Evolutionary conservation across 441 rosid species (phyloP).

Genomic region (Arabidopsis hybrid): DNA sequence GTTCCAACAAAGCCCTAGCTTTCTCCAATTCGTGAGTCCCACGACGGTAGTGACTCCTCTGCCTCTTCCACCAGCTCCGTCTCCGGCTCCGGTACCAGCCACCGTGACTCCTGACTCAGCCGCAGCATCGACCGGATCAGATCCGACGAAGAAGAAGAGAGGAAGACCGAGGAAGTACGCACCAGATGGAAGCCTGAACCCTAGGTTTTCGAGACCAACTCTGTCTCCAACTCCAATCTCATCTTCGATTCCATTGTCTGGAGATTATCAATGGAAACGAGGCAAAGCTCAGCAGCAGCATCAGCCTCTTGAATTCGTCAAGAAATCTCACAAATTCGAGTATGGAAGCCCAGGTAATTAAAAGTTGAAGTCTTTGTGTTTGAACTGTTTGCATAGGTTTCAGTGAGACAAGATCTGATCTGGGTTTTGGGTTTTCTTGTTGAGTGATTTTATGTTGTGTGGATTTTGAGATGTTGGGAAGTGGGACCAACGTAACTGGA

Average conservation of each 20-base stretch:
- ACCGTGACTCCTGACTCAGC: conserved; percentile 43
- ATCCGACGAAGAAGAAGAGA: conserved; percentile 67
- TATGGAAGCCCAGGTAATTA: conserved; percentile 48
- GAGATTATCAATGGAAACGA: conserved; percentile 69
- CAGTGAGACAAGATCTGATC: conserved; percentile 32
- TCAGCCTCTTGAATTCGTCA: conserved; percentile 52
- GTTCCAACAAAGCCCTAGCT: conserved; percentile 46
- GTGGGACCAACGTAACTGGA: conserved; percentile 49
- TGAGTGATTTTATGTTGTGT: conserved; percentile 17
- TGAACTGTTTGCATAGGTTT: conserved; percentile 32
- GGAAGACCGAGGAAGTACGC: conserved; percentile 77
- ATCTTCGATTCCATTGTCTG: conserved; percentile 72
- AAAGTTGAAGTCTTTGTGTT: conserved; percentile 11
- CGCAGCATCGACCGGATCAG: conserved; percentile 37
- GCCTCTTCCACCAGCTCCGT: conserved; percentile 36
- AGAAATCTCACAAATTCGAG: conserved; percentile 66
- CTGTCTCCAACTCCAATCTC: conserved; percentile 81
- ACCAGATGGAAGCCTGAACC: conserved; percentile 60
- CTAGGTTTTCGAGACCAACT: conserved; percentile 44
- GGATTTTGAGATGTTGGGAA: conserved; percentile 33
- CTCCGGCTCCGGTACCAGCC: conserved; percentile 40
- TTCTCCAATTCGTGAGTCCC: conserved; percentile 40
- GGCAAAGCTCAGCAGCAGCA: conserved; percentile 53
- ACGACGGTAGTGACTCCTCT: conserved; percentile 40
- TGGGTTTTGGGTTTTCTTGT: conserved; percentile 16